A percentile compares a stretch with the other conserved stretches of the same genome.
These are phyloP conservation scores for Daldinia bambusicola DNA, from an alignment of 495 filamentous ascomycete genomes.

Conservation along the genomic window DNA sequence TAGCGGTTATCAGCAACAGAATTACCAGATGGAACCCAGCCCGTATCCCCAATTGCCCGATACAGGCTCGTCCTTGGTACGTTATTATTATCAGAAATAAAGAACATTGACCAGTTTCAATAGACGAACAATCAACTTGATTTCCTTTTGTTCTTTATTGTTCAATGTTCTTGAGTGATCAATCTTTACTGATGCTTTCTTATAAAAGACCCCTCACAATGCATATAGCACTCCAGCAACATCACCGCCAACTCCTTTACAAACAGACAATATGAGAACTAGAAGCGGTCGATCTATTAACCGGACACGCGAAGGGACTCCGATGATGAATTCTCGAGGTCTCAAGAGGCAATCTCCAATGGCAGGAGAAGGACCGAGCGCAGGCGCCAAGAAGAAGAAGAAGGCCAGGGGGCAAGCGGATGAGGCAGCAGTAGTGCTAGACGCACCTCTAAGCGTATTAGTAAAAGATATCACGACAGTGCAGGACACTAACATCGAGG, in stretches of 20 bases:
- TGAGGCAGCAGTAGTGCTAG: slow-evolving; percentile 64
- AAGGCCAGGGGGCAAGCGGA: slow-evolving; percentile 61
- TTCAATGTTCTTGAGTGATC: slow-evolving; percentile 1
- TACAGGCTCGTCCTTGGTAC: slow-evolving; percentile 42
- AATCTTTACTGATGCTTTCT: slow-evolving; percentile 21
- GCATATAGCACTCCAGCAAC: slow-evolving; percentile 63
- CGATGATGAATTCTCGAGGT: slow-evolving; percentile 37
- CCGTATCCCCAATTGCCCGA: slow-evolving; percentile 51
- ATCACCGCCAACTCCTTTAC: slow-evolving; percentile 60
- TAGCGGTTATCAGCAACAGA: slow-evolving; percentile 49
- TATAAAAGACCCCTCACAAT: slow-evolving; percentile 47
- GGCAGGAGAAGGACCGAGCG: slow-evolving; percentile 37
- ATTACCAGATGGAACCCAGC: slow-evolving; percentile 49
- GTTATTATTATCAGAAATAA: slow-evolving; percentile 45
- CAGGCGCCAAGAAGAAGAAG: slow-evolving; percentile 55
- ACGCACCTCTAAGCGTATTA: slow-evolving; percentile 78
- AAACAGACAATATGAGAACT: slow-evolving; percentile 54
- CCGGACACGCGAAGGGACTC: slow-evolving; percentile 30
- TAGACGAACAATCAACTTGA: slow-evolving; percentile 32
- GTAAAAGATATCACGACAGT: slow-evolving; percentile 71
- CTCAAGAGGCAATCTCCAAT: slow-evolving; percentile 52
- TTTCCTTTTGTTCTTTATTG: slow-evolving; percentile 23
- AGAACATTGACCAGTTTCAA: slow-evolving; percentile 7
- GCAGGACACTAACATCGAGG: slow-evolving; percentile 78
- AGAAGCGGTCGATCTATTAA: slow-evolving; percentile 59